Percentiles rank a stretch among this genome's conserved stretches.
Evolutionary conservation across 495 filamentous ascomycete genomes (phyloP).

Genomic region (Neurospora sp.): DNA sequence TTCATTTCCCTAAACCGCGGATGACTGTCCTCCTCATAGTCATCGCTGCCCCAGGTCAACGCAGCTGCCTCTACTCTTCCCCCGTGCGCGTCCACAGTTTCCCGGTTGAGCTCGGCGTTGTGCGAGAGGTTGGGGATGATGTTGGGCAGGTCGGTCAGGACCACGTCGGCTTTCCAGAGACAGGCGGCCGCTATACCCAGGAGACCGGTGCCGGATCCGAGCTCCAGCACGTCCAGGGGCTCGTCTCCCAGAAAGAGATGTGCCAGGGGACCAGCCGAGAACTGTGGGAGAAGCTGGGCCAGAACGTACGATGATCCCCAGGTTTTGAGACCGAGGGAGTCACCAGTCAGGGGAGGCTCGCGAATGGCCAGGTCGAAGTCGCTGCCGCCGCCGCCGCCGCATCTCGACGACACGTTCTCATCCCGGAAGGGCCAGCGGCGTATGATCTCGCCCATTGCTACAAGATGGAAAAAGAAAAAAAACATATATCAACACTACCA

Average conservation of each 20-base stretch:
- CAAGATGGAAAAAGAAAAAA: background rate
- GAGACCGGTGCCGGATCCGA: constrained; percentile 56
- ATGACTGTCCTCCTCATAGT: constrained; percentile 16
- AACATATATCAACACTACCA: background rate
- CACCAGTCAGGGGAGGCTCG: constrained; percentile 77
- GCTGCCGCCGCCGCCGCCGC: background rate
- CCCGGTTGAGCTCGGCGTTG: constrained; percentile 29
- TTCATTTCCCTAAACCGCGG: constrained; percentile 21
- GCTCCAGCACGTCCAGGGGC: constrained; percentile 37
- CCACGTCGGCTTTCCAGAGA: constrained; percentile 30
- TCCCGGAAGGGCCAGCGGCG: constrained; percentile 55
- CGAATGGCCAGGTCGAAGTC: constrained; percentile 56
- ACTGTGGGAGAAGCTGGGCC: constrained; percentile 54
- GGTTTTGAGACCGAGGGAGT: constrained; percentile 85
- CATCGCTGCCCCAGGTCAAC: constrained; percentile 28
- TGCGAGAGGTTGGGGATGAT: constrained; percentile 34
- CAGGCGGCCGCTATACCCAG: constrained; percentile 43
- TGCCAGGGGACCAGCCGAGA: constrained; percentile 23
- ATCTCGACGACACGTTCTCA: constrained; percentile 1
- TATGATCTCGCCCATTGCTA: constrained; percentile 69
- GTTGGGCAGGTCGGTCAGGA: constrained; percentile 34
- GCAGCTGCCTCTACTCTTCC: constrained; percentile 25
- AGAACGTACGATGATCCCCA: constrained; percentile 86
- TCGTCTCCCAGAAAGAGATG: constrained; percentile 22
- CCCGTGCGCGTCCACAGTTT: constrained; percentile 21